A percentile compares a stretch with the other conserved stretches of the same genome.
Evolutionary conservation across 768 basidiomycete species (phyloP).

Genomic region (Melanogaster broomeanus): DNA sequence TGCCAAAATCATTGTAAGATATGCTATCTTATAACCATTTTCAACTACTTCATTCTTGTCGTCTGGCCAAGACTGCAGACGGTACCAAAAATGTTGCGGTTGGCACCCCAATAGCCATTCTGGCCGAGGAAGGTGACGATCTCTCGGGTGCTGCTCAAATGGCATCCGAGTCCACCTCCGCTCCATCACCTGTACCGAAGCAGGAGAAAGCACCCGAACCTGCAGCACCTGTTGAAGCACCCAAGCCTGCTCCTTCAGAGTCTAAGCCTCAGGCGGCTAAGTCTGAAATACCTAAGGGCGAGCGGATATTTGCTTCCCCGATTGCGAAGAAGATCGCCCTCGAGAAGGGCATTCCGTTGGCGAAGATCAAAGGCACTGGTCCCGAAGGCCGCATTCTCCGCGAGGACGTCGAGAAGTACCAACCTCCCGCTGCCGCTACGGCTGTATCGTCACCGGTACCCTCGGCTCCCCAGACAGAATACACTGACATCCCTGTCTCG

Average conservation of each 20-base stretch:
- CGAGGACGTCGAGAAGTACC: slow-evolving; percentile 92
- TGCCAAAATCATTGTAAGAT: slow-evolving; percentile 91
- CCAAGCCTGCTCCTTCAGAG: slow-evolving; percentile 36
- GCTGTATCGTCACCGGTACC: slow-evolving; percentile 46
- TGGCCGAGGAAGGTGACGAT: slow-evolving; percentile 96
- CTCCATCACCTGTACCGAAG: slow-evolving; percentile 31
- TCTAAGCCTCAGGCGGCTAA: slow-evolving; percentile 44
- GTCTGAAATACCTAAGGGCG: slow-evolving; percentile 60
- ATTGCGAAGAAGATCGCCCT: slow-evolving; percentile 97
- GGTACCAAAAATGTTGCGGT: slow-evolving; percentile 88
- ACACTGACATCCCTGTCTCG: slow-evolving; percentile 85
- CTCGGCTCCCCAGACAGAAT: slow-evolving; percentile 64
- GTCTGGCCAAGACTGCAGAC: slow-evolving; percentile 59
- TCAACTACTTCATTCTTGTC: background rate
- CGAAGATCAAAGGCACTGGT: slow-evolving; percentile 89
- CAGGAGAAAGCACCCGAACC: slow-evolving; percentile 44
- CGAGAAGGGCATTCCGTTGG: slow-evolving; percentile 89
- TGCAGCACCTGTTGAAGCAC: slow-evolving; percentile 38
- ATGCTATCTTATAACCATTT: slow-evolving; percentile 1
- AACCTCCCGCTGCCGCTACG: slow-evolving; percentile 48
- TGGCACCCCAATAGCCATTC: slow-evolving; percentile 86
- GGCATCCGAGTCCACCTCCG: slow-evolving; percentile 61
- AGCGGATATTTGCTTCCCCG: slow-evolving; percentile 92
- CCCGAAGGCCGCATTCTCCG: slow-evolving; percentile 94
- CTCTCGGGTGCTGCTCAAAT: slow-evolving; percentile 77